Conservation (phyloP, 2,329 filamentous ascomycete species). For the Pseudocercospora pini-densiflorae region DNA sequence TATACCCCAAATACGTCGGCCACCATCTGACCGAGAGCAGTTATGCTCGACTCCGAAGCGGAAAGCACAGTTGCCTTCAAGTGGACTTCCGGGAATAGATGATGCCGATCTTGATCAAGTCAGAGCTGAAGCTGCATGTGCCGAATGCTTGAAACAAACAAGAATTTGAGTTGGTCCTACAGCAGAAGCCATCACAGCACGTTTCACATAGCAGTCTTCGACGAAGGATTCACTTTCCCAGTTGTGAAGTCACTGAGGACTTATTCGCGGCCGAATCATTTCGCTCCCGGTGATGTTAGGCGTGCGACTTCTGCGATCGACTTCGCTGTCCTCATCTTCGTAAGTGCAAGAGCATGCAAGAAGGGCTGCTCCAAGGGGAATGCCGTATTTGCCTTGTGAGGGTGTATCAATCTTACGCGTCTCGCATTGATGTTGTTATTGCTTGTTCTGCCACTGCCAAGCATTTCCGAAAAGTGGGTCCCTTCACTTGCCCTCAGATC, state of each 20-base stretch:
- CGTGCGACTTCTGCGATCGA: too few species aligned
- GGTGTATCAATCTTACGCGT: too few species aligned
- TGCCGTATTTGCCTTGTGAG: too few species aligned
- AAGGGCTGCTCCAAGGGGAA: too few species aligned
- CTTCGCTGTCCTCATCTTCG: too few species aligned
- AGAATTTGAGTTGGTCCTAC: too few species aligned
- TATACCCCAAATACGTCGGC: background rate
- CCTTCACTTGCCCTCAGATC: background rate
- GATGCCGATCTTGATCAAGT: too few species aligned
- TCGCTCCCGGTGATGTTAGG: background rate
- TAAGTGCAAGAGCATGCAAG: too few species aligned
- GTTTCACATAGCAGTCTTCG: background rate
- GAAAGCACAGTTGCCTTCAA: background rate
- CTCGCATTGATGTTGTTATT: background rate
- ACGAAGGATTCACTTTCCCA: background rate
- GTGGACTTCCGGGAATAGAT: background rate
- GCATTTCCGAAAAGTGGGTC: background rate
- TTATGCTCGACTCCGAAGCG: background rate
- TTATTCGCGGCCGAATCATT: conserved; percentile 1
- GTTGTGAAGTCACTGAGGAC: background rate
- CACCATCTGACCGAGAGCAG: background rate
- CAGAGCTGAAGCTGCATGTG: too few species aligned
- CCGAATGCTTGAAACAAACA: too few species aligned
- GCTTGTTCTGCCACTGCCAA: background rate
- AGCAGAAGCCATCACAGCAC: background rate